Evolutionary conservation across 2,329 filamentous ascomycete genomes (phyloP), one percentile per base, ranked within the genome.

Genomic region (Elsinoe perseae): DNA sequence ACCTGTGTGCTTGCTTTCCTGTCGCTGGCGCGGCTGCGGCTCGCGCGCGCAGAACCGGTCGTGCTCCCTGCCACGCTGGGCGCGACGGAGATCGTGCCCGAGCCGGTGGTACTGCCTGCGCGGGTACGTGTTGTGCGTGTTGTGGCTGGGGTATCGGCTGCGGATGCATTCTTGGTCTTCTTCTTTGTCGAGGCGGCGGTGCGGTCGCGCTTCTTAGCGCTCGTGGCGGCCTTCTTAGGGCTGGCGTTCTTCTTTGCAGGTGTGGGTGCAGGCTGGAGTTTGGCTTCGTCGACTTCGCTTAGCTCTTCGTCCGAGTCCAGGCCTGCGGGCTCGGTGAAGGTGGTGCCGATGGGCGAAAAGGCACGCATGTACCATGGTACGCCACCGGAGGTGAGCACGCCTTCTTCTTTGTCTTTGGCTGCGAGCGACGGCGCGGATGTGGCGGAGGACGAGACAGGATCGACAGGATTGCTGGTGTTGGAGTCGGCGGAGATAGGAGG

Each of bases 251-350:
- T 54, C 25, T 42, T 54, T 10, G 20, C 21, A 9, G 52, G 21
- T 25, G 34, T 18, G 12, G 50, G 3, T 28, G 32, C 27, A 14
- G 46, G n/a, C 10, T 36, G 84, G 57, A 95, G 76, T 71, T 92
- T 89, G 53, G 95, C 90, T 61, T 96, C 91, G 64, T 95, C 91
- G 68, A 96, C 83, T 66, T 96, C 92, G 57, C 87, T 95, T 20
- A 96, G 77, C 55, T 68, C 66, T 70, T 95, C 91, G 64, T 88
- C 95, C 70, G 92, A 83, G 12, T 78, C 81, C 4, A 27, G 21
- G 27, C 82, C 77, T 62, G 82, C 74, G n/a, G 86, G 79, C 70
- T 92, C 87, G 61, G 86, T 85, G 8, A 92, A 81, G 0, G 86
- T 92, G 0, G 89, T 95, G 57, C 90, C 92, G 54, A 82, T 65